Evolutionary conservation across 1,284 basidiomycete species (phyloP).

Genomic region (Ceratobasidium sp.): DNA sequence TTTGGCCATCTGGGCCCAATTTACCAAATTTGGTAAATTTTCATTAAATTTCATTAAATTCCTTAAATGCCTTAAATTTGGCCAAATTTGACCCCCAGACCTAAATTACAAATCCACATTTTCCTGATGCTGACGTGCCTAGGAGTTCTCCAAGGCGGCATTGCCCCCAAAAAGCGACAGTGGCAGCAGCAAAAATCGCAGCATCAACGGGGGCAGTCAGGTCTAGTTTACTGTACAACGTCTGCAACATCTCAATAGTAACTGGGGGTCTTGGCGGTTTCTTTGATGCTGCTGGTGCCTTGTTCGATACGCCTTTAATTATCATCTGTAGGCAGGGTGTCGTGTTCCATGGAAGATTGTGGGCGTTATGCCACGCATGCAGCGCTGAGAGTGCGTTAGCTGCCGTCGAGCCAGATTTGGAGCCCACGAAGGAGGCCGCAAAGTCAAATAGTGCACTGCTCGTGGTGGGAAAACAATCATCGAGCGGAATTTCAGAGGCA

Average conservation of each 20-base stretch:
- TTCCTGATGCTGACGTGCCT: too few species aligned
- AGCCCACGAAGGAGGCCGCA: not conserved
- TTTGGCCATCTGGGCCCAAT: too few species aligned
- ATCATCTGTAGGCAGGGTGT: constrained; percentile 50
- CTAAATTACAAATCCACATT: too few species aligned
- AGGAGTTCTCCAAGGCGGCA: constrained; percentile 42
- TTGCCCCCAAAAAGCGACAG: constrained; percentile 37
- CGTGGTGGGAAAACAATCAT: not conserved
- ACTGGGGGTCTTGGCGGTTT: not conserved
- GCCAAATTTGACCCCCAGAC: too few species aligned
- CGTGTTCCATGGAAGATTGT: constrained; percentile 53
- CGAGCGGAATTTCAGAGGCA: not conserved
- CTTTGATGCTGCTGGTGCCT: constrained; percentile 51
- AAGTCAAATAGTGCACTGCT: not conserved
- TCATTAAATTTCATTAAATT: too few species aligned
- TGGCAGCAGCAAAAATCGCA: constrained; percentile 26
- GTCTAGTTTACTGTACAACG: constrained; percentile 16
- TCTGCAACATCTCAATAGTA: not conserved
- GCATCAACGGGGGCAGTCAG: constrained; percentile 10
- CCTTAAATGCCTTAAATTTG: too few species aligned
- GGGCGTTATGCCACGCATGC: constrained; percentile 54
- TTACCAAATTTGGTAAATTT: too few species aligned
- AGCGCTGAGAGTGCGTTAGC: constrained; percentile 50
- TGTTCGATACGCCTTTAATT: constrained; percentile 51
- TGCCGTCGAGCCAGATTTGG: constrained; percentile 27